Conservation (phyloP, 352 stramenopile genomes). For the Pythium rhizo-oryzae region DNA sequence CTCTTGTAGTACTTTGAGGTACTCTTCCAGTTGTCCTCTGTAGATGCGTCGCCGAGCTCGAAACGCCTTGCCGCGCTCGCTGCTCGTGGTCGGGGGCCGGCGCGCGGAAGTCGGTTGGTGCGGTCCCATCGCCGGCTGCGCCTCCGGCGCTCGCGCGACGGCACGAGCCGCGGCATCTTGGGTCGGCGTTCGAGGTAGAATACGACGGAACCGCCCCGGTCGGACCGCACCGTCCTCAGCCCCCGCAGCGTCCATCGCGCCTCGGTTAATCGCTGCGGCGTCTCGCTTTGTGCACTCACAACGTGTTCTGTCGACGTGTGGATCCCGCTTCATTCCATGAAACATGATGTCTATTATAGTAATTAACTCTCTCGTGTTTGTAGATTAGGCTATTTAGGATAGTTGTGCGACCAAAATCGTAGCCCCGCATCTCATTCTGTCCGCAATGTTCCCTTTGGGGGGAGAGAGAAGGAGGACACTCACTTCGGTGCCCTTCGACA, state of each 20-base stretch:
- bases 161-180: not conserved
- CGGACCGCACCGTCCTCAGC: too few relatives aligned
- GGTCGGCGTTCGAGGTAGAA: not conserved
- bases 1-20: not conserved
- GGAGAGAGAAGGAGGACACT: not conserved
- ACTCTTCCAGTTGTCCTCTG: slow-evolving; percentile 13
- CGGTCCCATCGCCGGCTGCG: not conserved
- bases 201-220: not conserved
- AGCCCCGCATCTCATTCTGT: not conserved
- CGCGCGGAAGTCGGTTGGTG: not conserved
- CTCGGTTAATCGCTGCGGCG: too few relatives aligned
- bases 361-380: too few relatives aligned
- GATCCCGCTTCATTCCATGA: too few relatives aligned
- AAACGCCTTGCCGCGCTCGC: slow-evolving; percentile 19
- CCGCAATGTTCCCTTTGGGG: not conserved
- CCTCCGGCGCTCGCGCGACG: not conserved
- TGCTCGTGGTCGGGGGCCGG: slow-evolving; percentile 15
- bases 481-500: not conserved
- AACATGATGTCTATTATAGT: too few relatives aligned
- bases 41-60: slow-evolving; percentile 10
- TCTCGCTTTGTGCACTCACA: too few relatives aligned
- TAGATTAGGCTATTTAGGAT: too few relatives aligned
- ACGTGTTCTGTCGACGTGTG: too few relatives aligned
- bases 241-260: too few relatives aligned
- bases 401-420: too few relatives aligned